Evolutionary conservation across 441 rosid species (phyloP).

Genomic region (Adansonia gregorii): DNA sequence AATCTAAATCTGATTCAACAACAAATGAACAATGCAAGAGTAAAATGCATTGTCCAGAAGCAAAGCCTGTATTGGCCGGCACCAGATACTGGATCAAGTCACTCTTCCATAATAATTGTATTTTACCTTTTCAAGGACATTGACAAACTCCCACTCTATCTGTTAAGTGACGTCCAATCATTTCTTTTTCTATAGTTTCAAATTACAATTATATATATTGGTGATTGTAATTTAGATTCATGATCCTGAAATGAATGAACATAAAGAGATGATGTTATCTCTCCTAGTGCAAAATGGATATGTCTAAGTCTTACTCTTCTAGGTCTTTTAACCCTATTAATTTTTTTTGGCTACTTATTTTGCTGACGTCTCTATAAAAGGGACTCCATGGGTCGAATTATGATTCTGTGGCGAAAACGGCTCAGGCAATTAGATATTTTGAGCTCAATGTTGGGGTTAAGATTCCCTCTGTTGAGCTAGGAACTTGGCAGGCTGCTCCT

Average conservation of each 20-base stretch:
- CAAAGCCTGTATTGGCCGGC: background rate
- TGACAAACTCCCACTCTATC: too few species aligned
- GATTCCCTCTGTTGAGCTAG: conserved; percentile 68
- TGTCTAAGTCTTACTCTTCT: too few species aligned
- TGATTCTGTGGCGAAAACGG: conserved; percentile 27
- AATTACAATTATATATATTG: too few species aligned
- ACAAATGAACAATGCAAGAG: too few species aligned
- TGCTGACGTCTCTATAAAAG: background rate
- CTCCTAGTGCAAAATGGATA: too few species aligned
- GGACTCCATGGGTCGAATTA: background rate
- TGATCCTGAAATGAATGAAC: too few species aligned
- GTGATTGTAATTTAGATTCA: too few species aligned
- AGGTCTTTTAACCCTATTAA: background rate
- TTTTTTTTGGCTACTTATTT: background rate
- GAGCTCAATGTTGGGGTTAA: conserved; percentile 60
- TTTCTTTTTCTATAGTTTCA: too few species aligned
- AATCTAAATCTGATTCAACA: background rate
- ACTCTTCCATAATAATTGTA: background rate
- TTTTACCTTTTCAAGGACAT: too few species aligned
- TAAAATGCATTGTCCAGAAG: background rate
- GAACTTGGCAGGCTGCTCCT: conserved; percentile 65
- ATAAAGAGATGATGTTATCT: too few species aligned
- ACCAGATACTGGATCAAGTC: background rate
- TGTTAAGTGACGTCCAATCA: too few species aligned
- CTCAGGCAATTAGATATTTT: conserved; percentile 37